phyloP scores from a whole-genome alignment of 805 yeast species.

The Teunomyces panamensis region DNA sequence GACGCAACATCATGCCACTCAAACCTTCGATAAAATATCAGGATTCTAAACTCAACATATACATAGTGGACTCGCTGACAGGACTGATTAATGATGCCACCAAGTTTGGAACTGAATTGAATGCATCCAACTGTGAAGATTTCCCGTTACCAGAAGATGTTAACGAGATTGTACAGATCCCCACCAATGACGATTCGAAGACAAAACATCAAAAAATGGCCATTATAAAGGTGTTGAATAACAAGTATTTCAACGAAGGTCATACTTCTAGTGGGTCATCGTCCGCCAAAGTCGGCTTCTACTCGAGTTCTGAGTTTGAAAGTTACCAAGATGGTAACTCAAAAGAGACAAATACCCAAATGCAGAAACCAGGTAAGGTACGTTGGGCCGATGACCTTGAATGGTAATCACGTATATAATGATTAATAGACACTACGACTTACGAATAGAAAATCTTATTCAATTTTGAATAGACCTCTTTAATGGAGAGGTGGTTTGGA shows the following conservation, averaged over 20 bases:
- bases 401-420: slow-evolving; percentile 5
- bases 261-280: background rate
- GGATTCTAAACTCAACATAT: slow-evolving; percentile 28
- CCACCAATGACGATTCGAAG: slow-evolving; percentile 34
- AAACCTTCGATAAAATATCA: slow-evolving; percentile 31
- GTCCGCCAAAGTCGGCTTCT: slow-evolving; percentile 3
- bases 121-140: slow-evolving; percentile 59
- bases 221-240: slow-evolving; percentile 34
- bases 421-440: slow-evolving; percentile 2
- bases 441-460: background rate
- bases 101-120: slow-evolving; percentile 65
- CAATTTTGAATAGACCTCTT: background rate
- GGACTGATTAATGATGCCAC: slow-evolving; percentile 64
- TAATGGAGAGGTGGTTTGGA: no score
- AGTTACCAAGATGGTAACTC: background rate
- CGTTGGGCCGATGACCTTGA: slow-evolving; percentile 11
- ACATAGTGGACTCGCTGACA: slow-evolving; percentile 60
- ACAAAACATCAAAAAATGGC: slow-evolving; percentile 34
- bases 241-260: slow-evolving; percentile 2
- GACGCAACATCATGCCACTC: slow-evolving; percentile 17
- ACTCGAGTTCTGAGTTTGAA: slow-evolving; percentile 2
- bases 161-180: slow-evolving; percentile 60
- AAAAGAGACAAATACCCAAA: background rate
- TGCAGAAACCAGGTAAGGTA: slow-evolving; percentile 16
- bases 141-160: slow-evolving; percentile 58